Evolutionary conservation across 2,329 filamentous ascomycete species (phyloP).

Genomic region (Metarhizium album): DNA sequence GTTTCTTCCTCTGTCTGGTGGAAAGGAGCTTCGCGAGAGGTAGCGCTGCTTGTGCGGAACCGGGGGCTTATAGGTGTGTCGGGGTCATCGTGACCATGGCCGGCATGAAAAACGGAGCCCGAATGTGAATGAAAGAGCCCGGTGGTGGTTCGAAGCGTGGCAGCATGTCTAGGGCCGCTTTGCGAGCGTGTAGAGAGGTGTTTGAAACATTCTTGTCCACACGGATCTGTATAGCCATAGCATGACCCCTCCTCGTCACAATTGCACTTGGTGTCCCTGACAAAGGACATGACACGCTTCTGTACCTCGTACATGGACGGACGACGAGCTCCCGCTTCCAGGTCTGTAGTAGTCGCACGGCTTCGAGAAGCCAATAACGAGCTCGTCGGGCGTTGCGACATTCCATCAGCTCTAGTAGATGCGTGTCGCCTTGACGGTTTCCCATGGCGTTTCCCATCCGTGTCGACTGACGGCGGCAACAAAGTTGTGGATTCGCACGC

Average conservation of each 20-base stretch:
- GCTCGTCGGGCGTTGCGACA: constrained; percentile 16
- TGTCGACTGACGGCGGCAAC: constrained; percentile 17
- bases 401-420: constrained; percentile 19
- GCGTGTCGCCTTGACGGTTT: constrained; percentile 17
- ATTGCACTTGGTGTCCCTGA: constrained; percentile 52
- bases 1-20: constrained; percentile 15
- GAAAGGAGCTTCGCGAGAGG: constrained; percentile 27
- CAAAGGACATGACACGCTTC: constrained; percentile 50
- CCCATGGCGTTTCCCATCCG: constrained; percentile 16
- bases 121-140: constrained; percentile 20
- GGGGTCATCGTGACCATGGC: constrained; percentile 15
- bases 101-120: constrained; percentile 16
- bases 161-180: constrained; percentile 22
- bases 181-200: constrained; percentile 32
- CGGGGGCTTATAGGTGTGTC: constrained; percentile 21
- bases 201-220: constrained; percentile 55
- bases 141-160: constrained; percentile 32
- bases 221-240: constrained; percentile 54
- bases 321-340: constrained; percentile 28
- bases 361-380: constrained; percentile 13
- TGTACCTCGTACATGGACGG: constrained; percentile 45
- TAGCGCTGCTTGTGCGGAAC: constrained; percentile 27
- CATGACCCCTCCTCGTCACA: constrained; percentile 52
- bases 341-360: constrained; percentile 17
- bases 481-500: constrained; percentile 39